phyloP scores from a whole-genome alignment of 1,139 yeast species.

The Hansenula lynferdii region DNA sequence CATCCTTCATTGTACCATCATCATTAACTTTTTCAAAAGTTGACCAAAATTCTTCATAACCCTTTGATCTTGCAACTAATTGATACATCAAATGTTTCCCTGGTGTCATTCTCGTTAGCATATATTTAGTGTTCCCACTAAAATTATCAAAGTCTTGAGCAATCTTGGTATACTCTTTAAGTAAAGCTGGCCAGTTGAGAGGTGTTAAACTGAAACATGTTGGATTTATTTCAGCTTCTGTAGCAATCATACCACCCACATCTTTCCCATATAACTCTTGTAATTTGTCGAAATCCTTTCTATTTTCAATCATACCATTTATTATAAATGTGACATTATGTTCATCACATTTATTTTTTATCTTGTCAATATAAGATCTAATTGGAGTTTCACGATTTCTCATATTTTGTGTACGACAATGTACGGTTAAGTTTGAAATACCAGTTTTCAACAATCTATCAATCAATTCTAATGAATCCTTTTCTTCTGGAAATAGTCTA shows the following conservation, averaged over 20 bases:
- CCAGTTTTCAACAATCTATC: constrained; percentile 72
- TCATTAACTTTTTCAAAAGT: constrained; percentile 7
- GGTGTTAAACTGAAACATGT: constrained; percentile 58
- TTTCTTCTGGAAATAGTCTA: constrained; percentile 59
- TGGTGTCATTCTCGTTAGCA: constrained; percentile 73
- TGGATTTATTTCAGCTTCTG: constrained; percentile 83
- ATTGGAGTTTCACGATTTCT: constrained; percentile 81
- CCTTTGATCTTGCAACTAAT: constrained; percentile 50
- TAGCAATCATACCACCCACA: constrained; percentile 91
- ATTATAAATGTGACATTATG: constrained; percentile 67
- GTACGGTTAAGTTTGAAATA: constrained; percentile 77
- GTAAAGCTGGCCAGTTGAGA: constrained; percentile 49
- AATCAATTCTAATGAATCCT: constrained; percentile 60
- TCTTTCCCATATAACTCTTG: constrained; percentile 48
- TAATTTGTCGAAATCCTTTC: constrained; percentile 50
- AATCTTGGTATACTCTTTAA: constrained; percentile 50
- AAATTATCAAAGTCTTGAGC: constrained; percentile 57
- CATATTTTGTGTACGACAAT: constrained; percentile 88
- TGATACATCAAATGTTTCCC: constrained; percentile 67
- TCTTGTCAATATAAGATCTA: constrained; percentile 55
- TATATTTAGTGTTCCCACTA: constrained; percentile 72
- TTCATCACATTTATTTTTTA: constrained; percentile 58
- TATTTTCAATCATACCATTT: constrained; percentile 68
- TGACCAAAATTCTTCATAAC: constrained; percentile 42
- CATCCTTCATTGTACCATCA: constrained; percentile 8